phyloP scores from a whole-genome alignment of 768 basidiomycete species.

The Termitomyces bulborhizus region DNA sequence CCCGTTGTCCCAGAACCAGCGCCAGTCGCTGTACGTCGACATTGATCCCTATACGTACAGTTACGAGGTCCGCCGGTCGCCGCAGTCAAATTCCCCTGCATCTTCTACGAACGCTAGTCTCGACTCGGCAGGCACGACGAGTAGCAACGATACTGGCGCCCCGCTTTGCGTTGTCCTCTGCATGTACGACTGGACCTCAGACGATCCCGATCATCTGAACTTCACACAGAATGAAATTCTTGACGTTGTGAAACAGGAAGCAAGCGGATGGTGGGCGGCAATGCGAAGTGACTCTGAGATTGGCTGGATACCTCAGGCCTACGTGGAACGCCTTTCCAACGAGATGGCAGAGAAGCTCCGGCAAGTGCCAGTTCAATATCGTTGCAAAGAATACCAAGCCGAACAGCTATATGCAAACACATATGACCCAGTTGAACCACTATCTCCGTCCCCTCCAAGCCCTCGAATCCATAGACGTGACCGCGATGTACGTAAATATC shows the following conservation, averaged over 20 bases:
- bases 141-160: slow-evolving; percentile 20
- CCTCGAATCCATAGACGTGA: neutral
- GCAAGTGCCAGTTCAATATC: slow-evolving; percentile 36
- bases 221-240: slow-evolving; percentile 66
- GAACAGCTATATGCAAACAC: slow-evolving; percentile 36
- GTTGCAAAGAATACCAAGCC: slow-evolving; percentile 41
- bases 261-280: slow-evolving; percentile 81
- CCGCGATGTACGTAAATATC: neutral
- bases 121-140: slow-evolving; percentile 23
- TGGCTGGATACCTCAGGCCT: slow-evolving; percentile 76
- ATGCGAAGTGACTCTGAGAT: slow-evolving; percentile 45
- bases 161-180: slow-evolving; percentile 52
- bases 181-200: slow-evolving; percentile 60
- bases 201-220: slow-evolving; percentile 54
- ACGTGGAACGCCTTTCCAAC: slow-evolving; percentile 48
- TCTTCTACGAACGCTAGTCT: slow-evolving; percentile 26
- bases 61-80: slow-evolving; percentile 22
- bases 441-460: slow-evolving; percentile 6
- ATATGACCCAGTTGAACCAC: slow-evolving; percentile 14
- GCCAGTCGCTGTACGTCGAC: slow-evolving; percentile 35
- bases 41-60: slow-evolving; percentile 29
- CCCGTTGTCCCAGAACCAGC: slow-evolving; percentile 26
- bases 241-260: slow-evolving; percentile 60
- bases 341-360: slow-evolving; percentile 45
- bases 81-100: slow-evolving; percentile 27